These are phyloP conservation scores for Yarrowia sp. DNA, from an alignment of 805 yeast genomes.

Conservation along the genomic window DNA sequence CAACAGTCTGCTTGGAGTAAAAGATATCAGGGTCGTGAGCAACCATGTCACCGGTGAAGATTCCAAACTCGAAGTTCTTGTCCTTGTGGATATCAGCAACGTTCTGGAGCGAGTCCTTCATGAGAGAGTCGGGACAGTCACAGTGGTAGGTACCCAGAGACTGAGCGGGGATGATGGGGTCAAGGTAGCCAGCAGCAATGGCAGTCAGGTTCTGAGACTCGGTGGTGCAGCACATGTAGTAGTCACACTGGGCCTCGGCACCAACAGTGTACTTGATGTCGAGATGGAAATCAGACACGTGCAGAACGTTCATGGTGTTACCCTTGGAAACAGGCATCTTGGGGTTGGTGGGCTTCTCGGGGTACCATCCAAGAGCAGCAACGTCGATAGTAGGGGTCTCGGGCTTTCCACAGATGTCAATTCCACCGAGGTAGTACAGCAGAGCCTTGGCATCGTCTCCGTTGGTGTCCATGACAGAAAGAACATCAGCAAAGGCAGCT, in stretches of 20 bases:
- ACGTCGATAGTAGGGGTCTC: constrained; percentile 59
- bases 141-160: constrained; percentile 69
- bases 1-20: constrained; percentile 57
- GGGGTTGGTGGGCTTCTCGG: constrained; percentile 51
- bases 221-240: constrained; percentile 67
- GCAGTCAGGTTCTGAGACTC: constrained; percentile 28
- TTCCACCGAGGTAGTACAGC: constrained; percentile 58
- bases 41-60: constrained; percentile 77
- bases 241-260: constrained; percentile 55
- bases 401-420: constrained; percentile 56
- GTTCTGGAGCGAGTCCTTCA: constrained; percentile 63
- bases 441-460: constrained; percentile 65
- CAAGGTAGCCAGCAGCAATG: background rate
- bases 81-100: constrained; percentile 52
- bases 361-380: constrained; percentile 52
- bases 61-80: constrained; percentile 61
- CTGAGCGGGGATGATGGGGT: constrained; percentile 59
- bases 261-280: constrained; percentile 58
- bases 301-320: constrained; percentile 65
- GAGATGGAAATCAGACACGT: constrained; percentile 70
- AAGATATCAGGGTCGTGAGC: constrained; percentile 62
- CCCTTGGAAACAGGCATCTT: constrained; percentile 40
- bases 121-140: constrained; percentile 69
- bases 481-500: constrained; percentile 56
- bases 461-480: constrained; percentile 59